phyloP scores from a whole-genome alignment of 2,329 filamentous ascomycete species.

The Ploettnerulaceae sp. region DNA sequence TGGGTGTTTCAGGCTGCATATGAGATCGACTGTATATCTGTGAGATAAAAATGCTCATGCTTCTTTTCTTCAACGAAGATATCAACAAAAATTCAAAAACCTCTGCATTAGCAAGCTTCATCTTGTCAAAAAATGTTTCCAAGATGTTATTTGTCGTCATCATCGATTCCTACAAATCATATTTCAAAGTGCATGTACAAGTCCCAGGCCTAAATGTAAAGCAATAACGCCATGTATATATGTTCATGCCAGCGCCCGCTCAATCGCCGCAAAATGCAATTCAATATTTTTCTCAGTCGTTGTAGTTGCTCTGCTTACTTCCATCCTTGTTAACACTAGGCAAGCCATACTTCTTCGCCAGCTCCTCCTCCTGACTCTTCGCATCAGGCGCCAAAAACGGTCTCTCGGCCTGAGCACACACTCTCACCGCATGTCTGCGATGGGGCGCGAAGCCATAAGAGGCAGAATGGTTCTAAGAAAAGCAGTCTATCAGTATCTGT shows the following conservation, averaged over 20 bases:
- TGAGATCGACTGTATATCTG: constrained; percentile 9
- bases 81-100: neutral
- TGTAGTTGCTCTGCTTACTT: constrained; percentile 51
- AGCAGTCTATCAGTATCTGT: constrained; percentile 8
- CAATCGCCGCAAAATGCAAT: neutral
- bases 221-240: too few species aligned
- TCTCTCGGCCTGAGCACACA: constrained; percentile 33
- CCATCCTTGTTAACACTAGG: constrained; percentile 52
- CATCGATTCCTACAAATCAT: constrained; percentile 3
- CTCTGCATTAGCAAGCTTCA: too few species aligned
- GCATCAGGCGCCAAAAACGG: constrained; percentile 32
- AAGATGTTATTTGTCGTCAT: too few species aligned
- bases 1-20: constrained; percentile 22
- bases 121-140: too few species aligned
- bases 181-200: too few species aligned
- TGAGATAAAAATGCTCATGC: constrained; percentile 1
- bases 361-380: constrained; percentile 50
- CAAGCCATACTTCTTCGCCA: constrained; percentile 43
- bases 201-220: too few species aligned
- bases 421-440: constrained; percentile 45
- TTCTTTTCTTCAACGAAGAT: constrained; percentile 4
- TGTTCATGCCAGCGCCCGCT: constrained; percentile 3
- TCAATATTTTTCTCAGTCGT: constrained; percentile 39
- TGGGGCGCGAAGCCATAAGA: constrained; percentile 54
- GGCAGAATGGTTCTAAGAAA: constrained; percentile 45